phyloP scores from a whole-genome alignment of 192 early-diverging fungal species.

The Umbelopsis vinacea region DNA sequence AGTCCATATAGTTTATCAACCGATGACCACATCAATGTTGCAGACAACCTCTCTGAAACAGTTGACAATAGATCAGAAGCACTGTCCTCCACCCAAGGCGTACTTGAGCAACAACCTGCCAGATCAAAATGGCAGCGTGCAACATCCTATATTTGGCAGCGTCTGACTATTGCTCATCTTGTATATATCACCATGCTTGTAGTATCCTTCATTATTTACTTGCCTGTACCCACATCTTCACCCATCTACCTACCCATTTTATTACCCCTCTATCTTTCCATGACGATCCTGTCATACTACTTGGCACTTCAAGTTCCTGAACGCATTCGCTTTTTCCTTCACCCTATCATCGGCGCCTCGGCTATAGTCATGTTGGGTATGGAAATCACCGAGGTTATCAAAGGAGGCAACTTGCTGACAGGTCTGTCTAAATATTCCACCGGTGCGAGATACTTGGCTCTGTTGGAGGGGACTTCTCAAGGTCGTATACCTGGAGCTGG shows the following conservation, averaged over 20 bases:
- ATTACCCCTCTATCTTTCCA: neutral
- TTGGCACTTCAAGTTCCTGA: slow-evolving; percentile 15
- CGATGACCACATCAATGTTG: neutral
- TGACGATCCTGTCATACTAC: neutral
- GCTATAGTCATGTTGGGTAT: slow-evolving; percentile 6
- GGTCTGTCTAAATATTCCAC: slow-evolving; percentile 22
- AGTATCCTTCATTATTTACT: neutral
- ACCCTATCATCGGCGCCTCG: slow-evolving; percentile 18
- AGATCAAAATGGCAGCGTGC: neutral
- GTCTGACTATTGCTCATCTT: neutral
- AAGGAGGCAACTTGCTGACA: neutral
- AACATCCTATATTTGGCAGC: neutral
- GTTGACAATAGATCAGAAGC: neutral
- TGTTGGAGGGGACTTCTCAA: slow-evolving; percentile 10
- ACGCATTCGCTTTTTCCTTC: slow-evolving; percentile 20
- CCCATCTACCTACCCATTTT: neutral
- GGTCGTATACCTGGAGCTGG: slow-evolving; percentile 21
- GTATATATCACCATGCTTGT: slow-evolving; percentile 11
- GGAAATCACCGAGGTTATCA: slow-evolving; percentile 8
- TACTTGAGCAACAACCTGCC: neutral
- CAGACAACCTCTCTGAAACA: neutral
- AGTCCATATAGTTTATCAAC: neutral
- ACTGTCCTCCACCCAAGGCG: neutral
- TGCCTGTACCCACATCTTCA: neutral
- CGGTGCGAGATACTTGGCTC: neutral